Percentiles rank a stretch among this genome's conserved stretches.
Evolutionary conservation across 1,284 basidiomycete species (phyloP).

Genomic region (Xerocomus amazonicus): DNA sequence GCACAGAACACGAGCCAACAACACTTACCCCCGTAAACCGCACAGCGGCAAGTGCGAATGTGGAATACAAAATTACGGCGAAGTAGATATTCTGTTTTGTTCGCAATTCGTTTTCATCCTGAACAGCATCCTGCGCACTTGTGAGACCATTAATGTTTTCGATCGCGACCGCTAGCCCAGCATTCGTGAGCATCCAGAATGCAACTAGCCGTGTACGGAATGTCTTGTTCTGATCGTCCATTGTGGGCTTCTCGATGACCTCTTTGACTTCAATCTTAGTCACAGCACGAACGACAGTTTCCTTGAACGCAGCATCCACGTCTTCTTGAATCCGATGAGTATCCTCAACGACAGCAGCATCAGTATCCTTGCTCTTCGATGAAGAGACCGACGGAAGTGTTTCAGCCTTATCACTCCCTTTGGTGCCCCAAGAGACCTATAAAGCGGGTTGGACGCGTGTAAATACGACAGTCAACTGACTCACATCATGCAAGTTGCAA

Average conservation of each 20-base stretch:
- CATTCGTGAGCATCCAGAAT: slow-evolving; percentile 85
- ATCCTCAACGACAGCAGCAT: slow-evolving; percentile 79
- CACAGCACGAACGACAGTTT: slow-evolving; percentile 89
- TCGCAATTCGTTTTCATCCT: slow-evolving; percentile 47
- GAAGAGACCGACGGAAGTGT: slow-evolving; percentile 89
- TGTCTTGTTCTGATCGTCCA: slow-evolving; percentile 91
- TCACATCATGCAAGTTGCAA: slow-evolving; percentile 89
- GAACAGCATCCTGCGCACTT: slow-evolving; percentile 38
- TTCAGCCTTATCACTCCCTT: slow-evolving; percentile 94
- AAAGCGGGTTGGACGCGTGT: slow-evolving; percentile 9
- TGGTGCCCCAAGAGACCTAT: slow-evolving; percentile 89
- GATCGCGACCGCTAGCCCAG: slow-evolving; percentile 76
- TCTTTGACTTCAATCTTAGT: slow-evolving; percentile 76
- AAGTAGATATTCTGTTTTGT: slow-evolving; percentile 78
- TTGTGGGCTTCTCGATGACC: slow-evolving; percentile 74
- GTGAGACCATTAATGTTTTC: slow-evolving; percentile 79
- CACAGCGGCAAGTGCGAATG: slow-evolving; percentile 77
- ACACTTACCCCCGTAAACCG: slow-evolving; percentile 78
- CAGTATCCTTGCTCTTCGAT: slow-evolving; percentile 74
- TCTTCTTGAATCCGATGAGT: slow-evolving; percentile 79
- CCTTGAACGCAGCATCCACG: slow-evolving; percentile 90
- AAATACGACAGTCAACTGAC: slow-evolving; percentile 18
- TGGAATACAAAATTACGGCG: slow-evolving; percentile 83
- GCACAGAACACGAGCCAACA: neutral
- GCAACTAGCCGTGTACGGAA: slow-evolving; percentile 89